phyloP scores from a whole-genome alignment of 2,329 filamentous ascomycete species.

The Aspergillus nomiae region DNA sequence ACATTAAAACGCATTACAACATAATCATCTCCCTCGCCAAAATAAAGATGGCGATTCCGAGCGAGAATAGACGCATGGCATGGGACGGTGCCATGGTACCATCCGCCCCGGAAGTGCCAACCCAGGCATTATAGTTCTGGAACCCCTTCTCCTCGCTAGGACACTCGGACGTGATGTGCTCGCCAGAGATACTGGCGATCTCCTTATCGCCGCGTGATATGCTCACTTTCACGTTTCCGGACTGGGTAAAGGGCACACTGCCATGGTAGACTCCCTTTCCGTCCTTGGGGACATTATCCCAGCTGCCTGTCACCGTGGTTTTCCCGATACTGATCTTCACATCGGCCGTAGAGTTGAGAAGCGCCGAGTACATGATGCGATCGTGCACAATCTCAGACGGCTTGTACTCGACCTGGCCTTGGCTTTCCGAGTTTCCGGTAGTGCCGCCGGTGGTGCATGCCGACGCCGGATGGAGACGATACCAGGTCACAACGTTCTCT shows the following conservation, averaged over 20 bases:
- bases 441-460: conserved; percentile 27
- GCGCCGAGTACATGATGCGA: conserved; percentile 30
- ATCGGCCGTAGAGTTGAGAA: conserved; percentile 32
- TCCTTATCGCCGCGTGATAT: conserved; percentile 3
- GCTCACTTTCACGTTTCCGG: conserved; percentile 6
- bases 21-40: neutral
- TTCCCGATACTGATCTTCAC: conserved; percentile 34
- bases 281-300: conserved; percentile 27
- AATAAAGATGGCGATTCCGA: neutral
- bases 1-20: neutral
- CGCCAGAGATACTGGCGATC: neutral
- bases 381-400: conserved; percentile 18
- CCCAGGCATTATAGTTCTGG: conserved; percentile 3
- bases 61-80: neutral
- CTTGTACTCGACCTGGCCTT: conserved; percentile 27
- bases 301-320: conserved; percentile 13
- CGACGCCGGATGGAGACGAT: conserved; percentile 16
- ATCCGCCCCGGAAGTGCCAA: neutral
- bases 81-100: neutral
- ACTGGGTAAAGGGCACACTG: conserved; percentile 16
- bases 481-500: conserved; percentile 30
- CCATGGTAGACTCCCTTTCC: conserved; percentile 35
- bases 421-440: conserved; percentile 28
- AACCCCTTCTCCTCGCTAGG: neutral
- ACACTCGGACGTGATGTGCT: conserved; percentile 7